Base-by-base conservation (phyloP, 2,329 filamentous ascomycete genomes). In the Sporothrix sp. region DNA sequence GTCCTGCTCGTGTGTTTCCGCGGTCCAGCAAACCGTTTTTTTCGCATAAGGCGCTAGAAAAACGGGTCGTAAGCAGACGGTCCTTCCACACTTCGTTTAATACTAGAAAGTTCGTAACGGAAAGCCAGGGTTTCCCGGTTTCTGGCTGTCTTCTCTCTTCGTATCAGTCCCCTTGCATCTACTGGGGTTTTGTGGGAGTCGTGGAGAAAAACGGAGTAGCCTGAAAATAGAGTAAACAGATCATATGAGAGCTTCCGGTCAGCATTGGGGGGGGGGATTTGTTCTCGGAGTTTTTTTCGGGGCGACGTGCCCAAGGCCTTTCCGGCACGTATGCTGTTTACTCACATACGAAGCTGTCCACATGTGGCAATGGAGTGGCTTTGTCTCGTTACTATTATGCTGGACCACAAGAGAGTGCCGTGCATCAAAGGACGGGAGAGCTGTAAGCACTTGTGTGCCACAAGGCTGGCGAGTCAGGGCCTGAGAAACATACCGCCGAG, bases 391-490 rank as follows among this genome's bases (percentile, higher is more conserved):
- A n/a, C n/a, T n/a, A n/a, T 16, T 8, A 27, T 21, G 10, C 40
- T 21, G 28, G 28, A 28, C 28, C 20, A 16, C 30, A 28, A 20
- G 16, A 23, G 42, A 5, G 30, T 23, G 23, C 42, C 30, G 28
- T 35, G 18, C 11, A 33, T 35, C 42, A 13, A 23, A 8, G 2
- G 20, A 20, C 7, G 21, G n/a, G n/a, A n/a, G n/a, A n/a, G n/a
- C n/a, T n/a, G 40, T 36, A 3, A 35, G 23, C 14, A 18, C n/a
- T 33, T 35, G 35, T 46, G 49, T 51, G 49, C 49, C 42, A 42
- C 42, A 21, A 51, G 49, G 49, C 49, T 51, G 27, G 35, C 42
- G 40, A 51, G 49, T 51, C 35, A 40, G 35, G 35, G 20, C 25
- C 14, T 21, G 25, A 7, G 25, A 39, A 39, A 45, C 33, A 39